Evolutionary conservation across 2,329 filamentous ascomycete genomes (phyloP).

Genomic region (Ophiostoma angusticollis): DNA sequence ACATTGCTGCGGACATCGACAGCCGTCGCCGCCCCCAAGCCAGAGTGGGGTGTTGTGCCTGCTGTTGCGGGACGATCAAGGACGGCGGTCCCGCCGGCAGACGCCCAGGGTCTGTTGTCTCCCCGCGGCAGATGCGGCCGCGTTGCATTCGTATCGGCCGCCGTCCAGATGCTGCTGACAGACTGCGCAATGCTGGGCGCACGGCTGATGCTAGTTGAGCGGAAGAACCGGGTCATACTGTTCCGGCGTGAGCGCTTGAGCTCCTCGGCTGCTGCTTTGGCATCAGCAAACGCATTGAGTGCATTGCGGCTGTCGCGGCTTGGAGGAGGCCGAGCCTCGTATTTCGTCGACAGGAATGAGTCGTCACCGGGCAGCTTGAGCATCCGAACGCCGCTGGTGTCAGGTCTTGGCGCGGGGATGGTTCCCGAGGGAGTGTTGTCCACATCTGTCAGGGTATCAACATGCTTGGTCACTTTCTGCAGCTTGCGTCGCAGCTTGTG

Average conservation of each 20-base stretch:
- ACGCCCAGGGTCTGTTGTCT: not conserved
- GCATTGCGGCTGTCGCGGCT: slow-evolving; percentile 2
- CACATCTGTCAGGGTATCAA: not conserved
- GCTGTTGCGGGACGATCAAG: no score
- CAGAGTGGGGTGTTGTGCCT: no score
- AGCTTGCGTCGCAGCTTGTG: slow-evolving; percentile 22
- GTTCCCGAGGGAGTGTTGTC: not conserved
- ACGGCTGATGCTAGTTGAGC: slow-evolving; percentile 8
- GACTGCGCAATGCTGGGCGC: not conserved
- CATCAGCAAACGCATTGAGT: not conserved
- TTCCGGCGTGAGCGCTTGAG: slow-evolving; percentile 12
- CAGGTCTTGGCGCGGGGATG: not conserved
- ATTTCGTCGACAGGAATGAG: slow-evolving; percentile 8
- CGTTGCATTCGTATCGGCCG: not conserved
- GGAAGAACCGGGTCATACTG: slow-evolving; percentile 7
- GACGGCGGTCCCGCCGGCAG: no score
- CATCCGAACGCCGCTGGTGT: slow-evolving; percentile 3
- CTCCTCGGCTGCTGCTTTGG: slow-evolving; percentile 12
- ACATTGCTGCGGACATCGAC: no score
- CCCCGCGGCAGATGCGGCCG: not conserved
- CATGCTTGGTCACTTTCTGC: slow-evolving; percentile 20
- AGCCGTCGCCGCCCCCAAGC: no score
- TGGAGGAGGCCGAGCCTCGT: slow-evolving; percentile 4
- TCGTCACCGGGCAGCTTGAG: slow-evolving; percentile 8
- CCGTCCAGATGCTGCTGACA: slow-evolving; percentile 2